Base-by-base conservation (phyloP, 129 eudicot genomes). In the Glebionis coronaria region DNA sequence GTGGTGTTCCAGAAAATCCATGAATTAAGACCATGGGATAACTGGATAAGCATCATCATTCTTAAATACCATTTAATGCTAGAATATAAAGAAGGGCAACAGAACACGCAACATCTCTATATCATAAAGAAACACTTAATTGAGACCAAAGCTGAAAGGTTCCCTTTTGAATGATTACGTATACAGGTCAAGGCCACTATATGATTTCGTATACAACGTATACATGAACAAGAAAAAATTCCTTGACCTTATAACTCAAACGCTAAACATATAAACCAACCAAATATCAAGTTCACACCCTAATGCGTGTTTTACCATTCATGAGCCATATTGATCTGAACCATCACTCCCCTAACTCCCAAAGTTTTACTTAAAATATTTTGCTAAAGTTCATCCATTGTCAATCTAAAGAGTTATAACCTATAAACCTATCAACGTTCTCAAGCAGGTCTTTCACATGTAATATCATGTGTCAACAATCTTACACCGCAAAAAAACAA, bases 401-500 rank as follows among this genome's bases (percentile, higher is more conserved):
- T 46, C 10, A n/a, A 63, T 63, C 54, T 3, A 19, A 19, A 35
- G 5, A 15, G 53, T 54, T 12, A 20, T 42, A 44, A 63, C 18
- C 55, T 16, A 12, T 9, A 9, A n/a, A 40, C 4, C 68, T 21
- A 42, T 21, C 45, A 4, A 15, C 11, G 5, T 67, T 31, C 25
- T 6, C 40, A 71, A 35, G 68, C 12, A 71, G 46, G 58, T 18
- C 59, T 28, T 27, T 70, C 67, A 71, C 18, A 71, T 38, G 13
- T 52, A 16, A 52, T 11, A 52, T 67, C 72, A 56, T 50, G 21
- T 51, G 61, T 28, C 64, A 73, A 52, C 64, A 73, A 52, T 62
- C 71, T 44, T 15, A 64, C 25, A 73, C 78, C 63, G 28, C 52
- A 73, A 73, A 73, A n/a, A 65, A 44, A 57, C 64, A 55, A 45